Conservation (phyloP, 345 rosid genomes). For the Trapa incisa region DNA sequence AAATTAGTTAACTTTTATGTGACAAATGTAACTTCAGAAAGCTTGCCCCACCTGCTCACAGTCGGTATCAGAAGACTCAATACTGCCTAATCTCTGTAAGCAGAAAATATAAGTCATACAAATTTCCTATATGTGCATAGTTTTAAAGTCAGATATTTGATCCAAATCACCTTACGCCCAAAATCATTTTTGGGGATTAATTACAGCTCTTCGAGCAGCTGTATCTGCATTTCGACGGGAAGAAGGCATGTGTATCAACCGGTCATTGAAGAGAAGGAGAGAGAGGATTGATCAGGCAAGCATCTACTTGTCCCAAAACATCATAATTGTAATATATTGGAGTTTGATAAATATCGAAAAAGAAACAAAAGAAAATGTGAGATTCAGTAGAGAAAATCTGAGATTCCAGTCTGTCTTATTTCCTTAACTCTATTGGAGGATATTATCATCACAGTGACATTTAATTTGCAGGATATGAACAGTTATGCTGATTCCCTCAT, state of each 20-base stretch:
- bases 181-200: not conserved
- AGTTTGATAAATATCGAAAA: not conserved
- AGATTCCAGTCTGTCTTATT: too few species aligned
- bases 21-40: constrained; percentile 40
- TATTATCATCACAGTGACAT: not conserved
- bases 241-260: constrained; percentile 45
- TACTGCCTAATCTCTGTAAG: constrained; percentile 77
- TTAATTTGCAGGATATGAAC: constrained; percentile 53
- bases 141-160: not conserved
- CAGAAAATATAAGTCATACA: not conserved
- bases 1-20: constrained; percentile 6
- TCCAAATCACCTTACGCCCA: not conserved
- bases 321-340: not conserved
- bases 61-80: constrained; percentile 50
- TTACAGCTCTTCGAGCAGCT: constrained; percentile 66
- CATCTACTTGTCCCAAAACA: not conserved
- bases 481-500: constrained; percentile 32
- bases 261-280: constrained; percentile 64
- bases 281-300: constrained; percentile 77
- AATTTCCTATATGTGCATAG: not conserved
- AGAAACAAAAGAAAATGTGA: not conserved
- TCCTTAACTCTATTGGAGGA: not conserved
- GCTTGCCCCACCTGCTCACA: constrained; percentile 61
- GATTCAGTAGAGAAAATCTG: too few species aligned
- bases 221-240: constrained; percentile 76